Base-by-base conservation (phyloP, 805 yeast species). In the Wickerhamomyces chambardii region DNA sequence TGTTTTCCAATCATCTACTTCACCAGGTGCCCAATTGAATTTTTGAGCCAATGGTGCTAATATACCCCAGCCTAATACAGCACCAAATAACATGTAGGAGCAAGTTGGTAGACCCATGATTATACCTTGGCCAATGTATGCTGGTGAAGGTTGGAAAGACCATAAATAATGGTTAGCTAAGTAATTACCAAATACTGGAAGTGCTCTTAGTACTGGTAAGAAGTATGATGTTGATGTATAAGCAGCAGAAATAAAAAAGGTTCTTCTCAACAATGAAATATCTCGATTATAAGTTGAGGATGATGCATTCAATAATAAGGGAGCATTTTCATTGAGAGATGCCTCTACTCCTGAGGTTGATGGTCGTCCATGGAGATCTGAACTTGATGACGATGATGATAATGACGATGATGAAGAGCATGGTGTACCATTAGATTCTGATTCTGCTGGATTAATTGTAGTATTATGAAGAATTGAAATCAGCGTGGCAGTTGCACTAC, bases 61-160 rank as follows among this genome's bases (percentile, higher is more conserved):
- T 1, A 90, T 59, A 0, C 74, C 95, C 98, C 98, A 90, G 0
- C 98, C 98, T 5, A 89, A 50, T 2, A 90, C 42, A 17, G 95
- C 78, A 3, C 98, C 98, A 45, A 86, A 70, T 29, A 90, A 59
- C 98, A 90, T 90, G 42, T 87, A 83, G 9, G 85, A 68, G 0
- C 87, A 94, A 0, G 97, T 87, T 2, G 89, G 84, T 7, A 87
- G 62, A 0, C 98, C 98, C 98, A 90, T 90, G 38, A 90, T 90
- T 29, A 92, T 86, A 4, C 98, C 98, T 58, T 90, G 98, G 3
- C 98, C 98, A 26, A 92, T 72, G 53, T 90, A 90, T 0, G 97
- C 97, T 0, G 98, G 98, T 1, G 96, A 86, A 0, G 96, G 96
- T 55, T 92, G 95, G 40, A 92, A 72, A 39, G 82, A 78, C 92